Percentiles rank a stretch among this genome's conserved stretches.
Evolutionary conservation across 139 green algal genomes (phyloP).

Genomic region (Diplosphaera chodatii): DNA sequence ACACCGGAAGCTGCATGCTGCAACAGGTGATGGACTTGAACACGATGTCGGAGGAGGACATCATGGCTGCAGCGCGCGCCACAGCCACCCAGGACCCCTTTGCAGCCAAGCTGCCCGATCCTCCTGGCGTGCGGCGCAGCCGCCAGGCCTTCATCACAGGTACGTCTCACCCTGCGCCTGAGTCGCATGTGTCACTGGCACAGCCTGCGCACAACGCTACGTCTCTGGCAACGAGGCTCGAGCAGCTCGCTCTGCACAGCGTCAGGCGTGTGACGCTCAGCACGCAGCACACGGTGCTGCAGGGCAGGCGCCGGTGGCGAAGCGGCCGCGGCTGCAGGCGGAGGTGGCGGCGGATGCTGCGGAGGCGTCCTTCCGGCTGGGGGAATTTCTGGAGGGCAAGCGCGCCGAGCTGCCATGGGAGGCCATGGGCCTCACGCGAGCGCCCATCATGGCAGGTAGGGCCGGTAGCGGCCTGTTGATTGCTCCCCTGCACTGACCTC

Average conservation of each 20-base stretch:
- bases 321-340: no score
- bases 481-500: no score
- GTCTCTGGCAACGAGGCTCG: no score
- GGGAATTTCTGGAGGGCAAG: background rate
- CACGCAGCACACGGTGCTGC: no score
- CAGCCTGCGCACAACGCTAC: no score
- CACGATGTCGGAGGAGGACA: constrained; percentile 1
- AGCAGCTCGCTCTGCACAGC: no score
- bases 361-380: constrained; percentile 1
- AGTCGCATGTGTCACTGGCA: no score
- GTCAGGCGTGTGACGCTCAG: no score
- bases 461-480: background rate
- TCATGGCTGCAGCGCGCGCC: constrained; percentile 6
- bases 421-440: constrained; percentile 4
- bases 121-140: constrained; percentile 5
- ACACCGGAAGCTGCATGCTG: no score
- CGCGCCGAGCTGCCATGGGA: constrained; percentile 7
- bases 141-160: constrained; percentile 10
- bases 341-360: no score
- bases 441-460: constrained; percentile 12
- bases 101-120: constrained; percentile 1
- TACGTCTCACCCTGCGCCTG: background rate
- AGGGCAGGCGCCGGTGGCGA: no score
- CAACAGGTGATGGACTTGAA: constrained; percentile 8
- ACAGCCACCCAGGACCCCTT: constrained; percentile 1